Base-by-base conservation (phyloP, 306 rosid species). In the Acacia melanoxylon region DNA sequence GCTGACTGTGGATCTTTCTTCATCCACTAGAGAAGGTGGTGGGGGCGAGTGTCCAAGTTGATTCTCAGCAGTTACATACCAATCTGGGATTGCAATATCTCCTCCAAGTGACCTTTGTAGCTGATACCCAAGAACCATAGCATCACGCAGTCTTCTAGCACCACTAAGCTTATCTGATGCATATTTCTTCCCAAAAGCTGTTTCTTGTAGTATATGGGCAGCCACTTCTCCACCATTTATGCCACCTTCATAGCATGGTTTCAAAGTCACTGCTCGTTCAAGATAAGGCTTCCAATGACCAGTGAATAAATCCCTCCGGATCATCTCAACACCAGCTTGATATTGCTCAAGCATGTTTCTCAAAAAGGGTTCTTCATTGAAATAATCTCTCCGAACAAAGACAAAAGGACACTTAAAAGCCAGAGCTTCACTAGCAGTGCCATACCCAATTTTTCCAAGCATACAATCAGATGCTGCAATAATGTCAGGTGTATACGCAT, bases 371-470 rank as follows among this genome's bases (percentile, higher is more conserved):
- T 95, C 99, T 89, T 95, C 99, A 54, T 95, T 95, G 88, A 95
- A 95, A 88, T 95, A 95, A 85, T 95, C 99, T 89, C 99, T 88
- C 46, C 99, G 92, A 58, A 95, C 99, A 86, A 95, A 95, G 76
- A 92, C 97, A 92, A 95, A 95, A n/a, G 99, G 98, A 73, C 92
- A 86, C 86, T 89, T 89, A 90, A 72, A 95, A 70, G 98, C 93
- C 85, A 95, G 86, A 73, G 99, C 94, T 88, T 95, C 99, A 79
- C 99, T 95, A 74, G 83, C 92, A 35, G 97, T 95, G 69, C 99
- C 99, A 59, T 95, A 95, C 79, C 99, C 99, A 84, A 95, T 92
- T 93, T 95, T 95, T 79, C 99, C 99, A 62, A 95, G 98, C 99
- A 95, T 95, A 88, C 99, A 95, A 83, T 95, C 99, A 81, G 89